A percentile compares a stretch with the other conserved stretches of the same genome.
phyloP scores from a whole-genome alignment of 2,329 filamentous ascomycete species.

The Laburnicola sp. region DNA sequence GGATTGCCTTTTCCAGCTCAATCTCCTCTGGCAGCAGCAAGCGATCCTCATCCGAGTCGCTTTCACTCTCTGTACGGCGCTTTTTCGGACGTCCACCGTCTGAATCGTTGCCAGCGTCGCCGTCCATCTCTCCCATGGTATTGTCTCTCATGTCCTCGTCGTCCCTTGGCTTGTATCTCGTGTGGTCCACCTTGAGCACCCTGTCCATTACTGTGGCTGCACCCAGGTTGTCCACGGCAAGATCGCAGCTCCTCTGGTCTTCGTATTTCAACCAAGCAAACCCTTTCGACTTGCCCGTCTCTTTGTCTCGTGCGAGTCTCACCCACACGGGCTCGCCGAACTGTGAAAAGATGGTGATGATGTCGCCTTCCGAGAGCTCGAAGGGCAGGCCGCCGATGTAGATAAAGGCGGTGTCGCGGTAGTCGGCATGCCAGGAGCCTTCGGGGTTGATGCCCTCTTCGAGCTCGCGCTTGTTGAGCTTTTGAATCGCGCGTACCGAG shows the following conservation, averaged over 20 bases:
- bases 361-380: conserved; percentile 91
- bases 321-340: conserved; percentile 94
- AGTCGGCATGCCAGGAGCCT: conserved; percentile 96
- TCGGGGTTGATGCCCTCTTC: conserved; percentile 83
- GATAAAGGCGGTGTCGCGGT: conserved; percentile 93
- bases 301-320: conserved; percentile 90
- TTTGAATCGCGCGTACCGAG: conserved; percentile 86
- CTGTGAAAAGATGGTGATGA: conserved; percentile 95
- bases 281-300: conserved; percentile 90
- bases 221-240: conserved; percentile 94
- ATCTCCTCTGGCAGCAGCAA: conserved; percentile 78
- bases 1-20: conserved; percentile 74
- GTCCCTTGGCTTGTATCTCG: conserved; percentile 84
- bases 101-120: conserved; percentile 38
- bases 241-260: conserved; percentile 91
- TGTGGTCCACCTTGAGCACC: conserved; percentile 85
- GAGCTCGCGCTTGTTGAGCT: conserved; percentile 91
- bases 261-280: conserved; percentile 99
- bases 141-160: conserved; percentile 69
- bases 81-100: conserved; percentile 54
- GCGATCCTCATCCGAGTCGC: conserved; percentile 52
- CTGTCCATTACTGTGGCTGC: conserved; percentile 82
- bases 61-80: conserved; percentile 50
- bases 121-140: conserved; percentile 54
- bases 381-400: conserved; percentile 94